A percentile compares a stretch with the other conserved stretches of the same genome.
phyloP scores from a whole-genome alignment of 2,329 filamentous ascomycete species.

The Pestalotiopsis sp. region DNA sequence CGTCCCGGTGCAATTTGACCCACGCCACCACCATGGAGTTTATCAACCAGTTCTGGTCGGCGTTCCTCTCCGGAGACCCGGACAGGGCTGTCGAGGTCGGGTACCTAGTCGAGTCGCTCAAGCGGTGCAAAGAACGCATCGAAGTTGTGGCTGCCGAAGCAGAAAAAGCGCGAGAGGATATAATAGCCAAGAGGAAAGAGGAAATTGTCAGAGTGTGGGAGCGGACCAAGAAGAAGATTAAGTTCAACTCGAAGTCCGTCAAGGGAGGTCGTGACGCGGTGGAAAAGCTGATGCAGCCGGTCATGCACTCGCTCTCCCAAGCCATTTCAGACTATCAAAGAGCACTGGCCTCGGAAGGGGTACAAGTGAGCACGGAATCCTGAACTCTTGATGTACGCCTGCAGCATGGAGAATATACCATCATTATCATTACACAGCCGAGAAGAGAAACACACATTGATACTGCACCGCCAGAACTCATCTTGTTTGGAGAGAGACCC shows the following conservation, averaged over 20 bases:
- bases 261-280: conserved; percentile 79
- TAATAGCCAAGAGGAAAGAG: conserved; percentile 67
- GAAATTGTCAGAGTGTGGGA: conserved; percentile 73
- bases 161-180: conserved; percentile 71
- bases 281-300: conserved; percentile 74
- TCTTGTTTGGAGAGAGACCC: no score
- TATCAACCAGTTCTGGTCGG: conserved; percentile 94
- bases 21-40: conserved; percentile 96
- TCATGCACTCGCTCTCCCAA: conserved; percentile 69
- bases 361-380: conserved; percentile 50
- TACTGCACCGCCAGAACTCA: no score
- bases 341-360: conserved; percentile 67
- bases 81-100: conserved; percentile 80
- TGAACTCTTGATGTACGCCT: conserved; percentile 19
- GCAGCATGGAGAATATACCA: no score
- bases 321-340: conserved; percentile 74
- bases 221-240: conserved; percentile 73
- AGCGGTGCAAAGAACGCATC: conserved; percentile 77
- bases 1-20: conserved; percentile 66
- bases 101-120: conserved; percentile 80
- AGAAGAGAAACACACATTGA: no score
- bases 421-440: no score
- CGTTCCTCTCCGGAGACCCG: conserved; percentile 86
- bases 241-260: conserved; percentile 69
- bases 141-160: conserved; percentile 79